Percentiles rank a stretch among this genome's conserved stretches.
Evolutionary conservation across 2,329 filamentous ascomycete species (phyloP).

Genomic region (Curvularia eragrostidis): DNA sequence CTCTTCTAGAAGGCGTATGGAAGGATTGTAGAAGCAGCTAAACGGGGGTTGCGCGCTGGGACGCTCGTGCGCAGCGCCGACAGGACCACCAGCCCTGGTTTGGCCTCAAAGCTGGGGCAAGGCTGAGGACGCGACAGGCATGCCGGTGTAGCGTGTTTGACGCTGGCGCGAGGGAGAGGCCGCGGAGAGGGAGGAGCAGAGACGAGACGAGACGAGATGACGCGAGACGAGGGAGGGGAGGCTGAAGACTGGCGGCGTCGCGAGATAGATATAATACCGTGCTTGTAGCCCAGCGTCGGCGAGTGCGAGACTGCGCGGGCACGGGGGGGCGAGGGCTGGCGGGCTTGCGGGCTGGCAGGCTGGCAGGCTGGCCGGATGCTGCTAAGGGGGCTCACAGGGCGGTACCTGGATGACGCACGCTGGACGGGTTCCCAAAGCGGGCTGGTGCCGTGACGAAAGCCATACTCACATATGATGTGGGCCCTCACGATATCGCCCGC

Average conservation of each 20-base stretch:
- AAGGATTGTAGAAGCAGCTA: conserved; percentile 42
- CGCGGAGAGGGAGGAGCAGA: conserved; percentile 2
- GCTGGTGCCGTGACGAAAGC: conserved; percentile 17
- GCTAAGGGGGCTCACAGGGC: conserved; percentile 40
- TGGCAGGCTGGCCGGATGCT: conserved; percentile 24
- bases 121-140: conserved; percentile 39
- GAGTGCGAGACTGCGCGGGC: not conserved
- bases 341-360: too few species aligned
- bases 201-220: conserved; percentile 1
- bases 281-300: not conserved
- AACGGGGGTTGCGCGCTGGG: conserved; percentile 38
- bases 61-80: conserved; percentile 40
- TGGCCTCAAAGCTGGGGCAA: conserved; percentile 48
- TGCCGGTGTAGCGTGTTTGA: conserved; percentile 45
- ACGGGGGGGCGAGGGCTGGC: conserved; percentile 11
- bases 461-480: not conserved
- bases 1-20: conserved; percentile 47
- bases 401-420: conserved; percentile 46
- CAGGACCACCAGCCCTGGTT: conserved; percentile 32
- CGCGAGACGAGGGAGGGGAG: conserved; percentile 3
- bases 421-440: conserved; percentile 18
- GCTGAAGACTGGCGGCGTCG: too few species aligned
- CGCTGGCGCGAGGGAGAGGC: too few species aligned
- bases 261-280: too few species aligned
- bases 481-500: conserved; percentile 20